Conservation (phyloP, 352 stramenopile species). For the Globisporangium emineosum region DNA sequence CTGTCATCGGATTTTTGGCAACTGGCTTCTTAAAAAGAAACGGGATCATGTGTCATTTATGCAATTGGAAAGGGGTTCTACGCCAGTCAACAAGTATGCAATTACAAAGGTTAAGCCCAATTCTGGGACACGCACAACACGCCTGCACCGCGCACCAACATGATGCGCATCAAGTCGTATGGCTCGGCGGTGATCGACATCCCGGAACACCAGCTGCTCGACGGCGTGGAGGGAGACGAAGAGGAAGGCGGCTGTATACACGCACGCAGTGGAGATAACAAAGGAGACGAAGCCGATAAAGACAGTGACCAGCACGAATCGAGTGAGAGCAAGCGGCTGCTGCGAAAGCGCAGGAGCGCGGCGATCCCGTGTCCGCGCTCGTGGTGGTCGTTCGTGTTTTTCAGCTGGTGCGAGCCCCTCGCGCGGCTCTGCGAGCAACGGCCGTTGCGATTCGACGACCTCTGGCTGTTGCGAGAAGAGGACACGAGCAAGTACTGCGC, state of each 20-base stretch:
- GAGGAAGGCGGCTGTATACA: not conserved
- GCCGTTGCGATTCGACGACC: conserved; percentile 26
- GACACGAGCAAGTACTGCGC: conserved; percentile 23
- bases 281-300: not conserved
- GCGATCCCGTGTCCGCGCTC: conserved; percentile 2
- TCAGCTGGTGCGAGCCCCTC: conserved; percentile 31
- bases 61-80: not conserved
- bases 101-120: not conserved
- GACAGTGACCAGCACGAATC: not conserved
- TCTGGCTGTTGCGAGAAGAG: conserved; percentile 28
- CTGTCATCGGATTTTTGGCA: not conserved
- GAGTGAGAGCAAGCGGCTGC: not conserved
- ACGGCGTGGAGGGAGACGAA: not conserved
- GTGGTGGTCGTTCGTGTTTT: conserved; percentile 32
- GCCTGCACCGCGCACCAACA: not conserved
- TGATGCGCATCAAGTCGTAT: conserved; percentile 8
- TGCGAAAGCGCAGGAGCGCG: not conserved
- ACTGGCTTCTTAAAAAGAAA: not conserved
- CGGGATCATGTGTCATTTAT: not conserved
- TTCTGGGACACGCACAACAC: not conserved
- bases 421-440: conserved; percentile 22
- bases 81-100: not conserved
- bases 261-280: not conserved
- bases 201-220: conserved; percentile 5
- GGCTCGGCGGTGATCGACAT: conserved; percentile 8